phyloP scores from a whole-genome alignment of 1,284 basidiomycete genomes.

The Porodaedalea pini region DNA sequence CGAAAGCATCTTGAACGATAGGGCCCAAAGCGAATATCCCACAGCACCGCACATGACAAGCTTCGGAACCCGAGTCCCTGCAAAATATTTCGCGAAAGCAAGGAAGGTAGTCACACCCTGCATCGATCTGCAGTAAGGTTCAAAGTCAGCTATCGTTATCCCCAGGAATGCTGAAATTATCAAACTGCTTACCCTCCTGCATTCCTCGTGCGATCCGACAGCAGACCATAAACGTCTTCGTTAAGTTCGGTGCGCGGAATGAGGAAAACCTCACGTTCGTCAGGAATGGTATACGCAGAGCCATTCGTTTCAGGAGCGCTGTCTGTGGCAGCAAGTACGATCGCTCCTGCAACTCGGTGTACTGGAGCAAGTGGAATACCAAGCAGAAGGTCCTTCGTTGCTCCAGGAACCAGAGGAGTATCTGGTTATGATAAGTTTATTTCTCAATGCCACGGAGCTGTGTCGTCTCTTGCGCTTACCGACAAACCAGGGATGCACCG shows the following conservation, averaged over 20 bases:
- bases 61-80: not conserved
- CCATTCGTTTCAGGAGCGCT: conserved; percentile 44
- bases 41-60: not conserved
- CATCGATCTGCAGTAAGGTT: not conserved
- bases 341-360: conserved; percentile 45
- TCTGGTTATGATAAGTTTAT: conserved; percentile 30
- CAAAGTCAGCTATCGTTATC: not conserved
- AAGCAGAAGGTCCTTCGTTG: conserved; percentile 41
- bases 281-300: conserved; percentile 44
- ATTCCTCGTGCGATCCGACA: conserved; percentile 35
- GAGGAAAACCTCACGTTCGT: conserved; percentile 47
- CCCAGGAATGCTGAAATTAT: not conserved
- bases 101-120: not conserved
- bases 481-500: conserved; percentile 53
- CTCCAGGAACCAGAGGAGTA: conserved; percentile 43
- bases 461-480: conserved; percentile 33
- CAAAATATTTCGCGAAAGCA: not conserved
- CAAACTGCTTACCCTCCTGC: not conserved
- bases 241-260: conserved; percentile 45
- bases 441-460: too few species aligned
- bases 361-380: conserved; percentile 52
- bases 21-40: not conserved
- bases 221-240: conserved; percentile 47
- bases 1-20: not conserved
- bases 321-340: conserved; percentile 50